These are phyloP conservation scores for Lagenidium giganteum DNA, from an alignment of 352 stramenopile genomes.

Conservation along the genomic window DNA sequence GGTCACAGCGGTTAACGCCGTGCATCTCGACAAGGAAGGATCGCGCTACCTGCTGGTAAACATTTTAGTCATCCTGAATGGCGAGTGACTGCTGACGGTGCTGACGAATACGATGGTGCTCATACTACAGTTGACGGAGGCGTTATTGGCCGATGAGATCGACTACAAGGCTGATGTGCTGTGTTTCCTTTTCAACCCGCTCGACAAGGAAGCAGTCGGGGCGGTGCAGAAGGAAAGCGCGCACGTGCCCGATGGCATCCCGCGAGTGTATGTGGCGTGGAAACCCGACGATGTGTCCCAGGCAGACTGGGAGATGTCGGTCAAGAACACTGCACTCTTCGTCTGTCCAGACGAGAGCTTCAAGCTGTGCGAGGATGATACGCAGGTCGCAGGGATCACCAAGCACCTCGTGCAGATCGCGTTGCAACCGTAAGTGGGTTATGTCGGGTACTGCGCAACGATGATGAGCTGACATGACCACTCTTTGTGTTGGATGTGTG, in stretches of 20 bases:
- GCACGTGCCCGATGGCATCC: constrained; percentile 45
- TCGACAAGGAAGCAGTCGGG: constrained; percentile 33
- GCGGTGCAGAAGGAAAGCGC: constrained; percentile 48
- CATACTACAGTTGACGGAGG: constrained; percentile 58
- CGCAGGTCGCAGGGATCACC: no score
- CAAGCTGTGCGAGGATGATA: no score
- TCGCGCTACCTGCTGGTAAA: constrained; percentile 63
- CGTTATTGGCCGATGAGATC: constrained; percentile 52
- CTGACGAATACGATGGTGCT: constrained; percentile 6
- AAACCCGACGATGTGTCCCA: constrained; percentile 14
- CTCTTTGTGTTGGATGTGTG: no score
- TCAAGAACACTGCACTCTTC: no score
- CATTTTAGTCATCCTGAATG: not conserved
- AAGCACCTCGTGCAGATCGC: no score
- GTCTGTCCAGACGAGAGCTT: no score
- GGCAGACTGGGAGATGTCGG: constrained; percentile 8
- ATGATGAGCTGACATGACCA: no score
- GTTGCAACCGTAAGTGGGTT: no score
- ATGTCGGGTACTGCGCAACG: no score
- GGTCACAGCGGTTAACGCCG: constrained; percentile 47
- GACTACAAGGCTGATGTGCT: constrained; percentile 69
- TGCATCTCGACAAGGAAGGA: constrained; percentile 37
- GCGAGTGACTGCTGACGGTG: not conserved
- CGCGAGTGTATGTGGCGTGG: constrained; percentile 55
- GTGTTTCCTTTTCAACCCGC: constrained; percentile 61